phyloP scores from a whole-genome alignment of 352 stramenopile genomes.

The Elongisporangium anandrum region DNA sequence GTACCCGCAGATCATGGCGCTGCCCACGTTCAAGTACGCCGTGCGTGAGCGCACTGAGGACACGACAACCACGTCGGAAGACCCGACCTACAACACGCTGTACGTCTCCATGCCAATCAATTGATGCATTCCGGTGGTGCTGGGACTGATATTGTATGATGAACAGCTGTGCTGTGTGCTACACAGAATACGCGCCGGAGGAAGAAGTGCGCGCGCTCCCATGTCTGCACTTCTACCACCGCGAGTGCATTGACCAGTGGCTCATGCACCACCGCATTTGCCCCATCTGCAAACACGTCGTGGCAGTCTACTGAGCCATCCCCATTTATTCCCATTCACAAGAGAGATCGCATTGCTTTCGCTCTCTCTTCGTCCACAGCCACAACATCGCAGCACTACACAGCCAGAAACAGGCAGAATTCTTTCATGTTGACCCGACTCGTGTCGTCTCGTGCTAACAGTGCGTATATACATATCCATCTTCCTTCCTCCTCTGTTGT shows the following conservation, averaged over 20 bases:
- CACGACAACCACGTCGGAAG: conserved; percentile 14
- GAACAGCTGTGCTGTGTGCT: conserved; percentile 82
- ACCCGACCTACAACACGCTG: conserved; percentile 52
- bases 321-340: not conserved
- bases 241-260: conserved; percentile 89
- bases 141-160: not conserved
- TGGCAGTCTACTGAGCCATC: conserved; percentile 63
- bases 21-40: conserved; percentile 78
- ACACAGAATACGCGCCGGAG: conserved; percentile 67
- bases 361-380: not conserved
- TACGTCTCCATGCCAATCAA: conserved; percentile 6
- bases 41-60: conserved; percentile 25
- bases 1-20: conserved; percentile 77
- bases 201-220: conserved; percentile 79
- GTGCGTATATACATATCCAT: not conserved
- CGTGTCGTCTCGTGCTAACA: not conserved
- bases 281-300: conserved; percentile 84
- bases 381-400: not conserved
- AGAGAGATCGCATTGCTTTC: not conserved
- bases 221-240: conserved; percentile 88
- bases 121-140: not conserved
- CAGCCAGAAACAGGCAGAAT: not conserved
- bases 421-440: not conserved
- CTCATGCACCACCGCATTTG: conserved; percentile 82
- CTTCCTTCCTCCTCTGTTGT: not conserved